Evolutionary conservation across 495 filamentous ascomycete species (phyloP).

Genomic region (Letharia lupina): DNA sequence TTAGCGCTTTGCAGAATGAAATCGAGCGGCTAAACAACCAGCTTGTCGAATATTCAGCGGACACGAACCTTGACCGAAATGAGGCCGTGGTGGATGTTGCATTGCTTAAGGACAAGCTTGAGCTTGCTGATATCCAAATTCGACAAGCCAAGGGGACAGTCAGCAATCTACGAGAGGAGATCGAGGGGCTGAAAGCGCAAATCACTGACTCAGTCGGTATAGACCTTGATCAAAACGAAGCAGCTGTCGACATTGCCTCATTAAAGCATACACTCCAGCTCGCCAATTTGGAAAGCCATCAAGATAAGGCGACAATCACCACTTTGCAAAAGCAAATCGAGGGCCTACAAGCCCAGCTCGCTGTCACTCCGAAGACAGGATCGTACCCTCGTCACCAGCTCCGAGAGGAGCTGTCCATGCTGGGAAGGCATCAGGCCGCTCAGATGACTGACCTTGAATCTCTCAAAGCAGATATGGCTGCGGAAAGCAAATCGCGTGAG

Average conservation of each 20-base stretch:
- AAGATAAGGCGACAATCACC: constrained; percentile 3
- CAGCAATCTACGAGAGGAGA: constrained; percentile 8
- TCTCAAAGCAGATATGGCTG: constrained; percentile 10
- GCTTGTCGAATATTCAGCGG: constrained; percentile 1
- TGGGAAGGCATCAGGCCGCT: constrained; percentile 19
- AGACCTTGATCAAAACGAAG: constrained; percentile 8
- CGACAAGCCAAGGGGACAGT: not conserved
- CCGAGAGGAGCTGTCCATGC: constrained; percentile 17
- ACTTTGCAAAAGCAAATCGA: constrained; percentile 8
- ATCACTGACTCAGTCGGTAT: not conserved
- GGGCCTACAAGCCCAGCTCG: not conserved
- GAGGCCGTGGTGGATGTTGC: constrained; percentile 13
- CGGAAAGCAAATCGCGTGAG: constrained; percentile 15
- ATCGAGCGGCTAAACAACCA: constrained; percentile 6
- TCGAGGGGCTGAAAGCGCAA: constrained; percentile 1
- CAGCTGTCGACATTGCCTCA: constrained; percentile 3
- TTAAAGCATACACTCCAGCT: constrained; percentile 12
- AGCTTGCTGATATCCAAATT: constrained; percentile 13
- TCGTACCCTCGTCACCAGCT: constrained; percentile 12
- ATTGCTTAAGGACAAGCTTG: constrained; percentile 17
- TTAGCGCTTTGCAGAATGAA: constrained; percentile 14
- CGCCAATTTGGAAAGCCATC: not conserved
- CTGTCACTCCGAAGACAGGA: not conserved
- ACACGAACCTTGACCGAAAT: constrained; percentile 12
- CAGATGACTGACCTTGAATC: constrained; percentile 11